Evolutionary conservation across 129 eudicot genomes (phyloP).

Genomic region (Glebionis coronaria): DNA sequence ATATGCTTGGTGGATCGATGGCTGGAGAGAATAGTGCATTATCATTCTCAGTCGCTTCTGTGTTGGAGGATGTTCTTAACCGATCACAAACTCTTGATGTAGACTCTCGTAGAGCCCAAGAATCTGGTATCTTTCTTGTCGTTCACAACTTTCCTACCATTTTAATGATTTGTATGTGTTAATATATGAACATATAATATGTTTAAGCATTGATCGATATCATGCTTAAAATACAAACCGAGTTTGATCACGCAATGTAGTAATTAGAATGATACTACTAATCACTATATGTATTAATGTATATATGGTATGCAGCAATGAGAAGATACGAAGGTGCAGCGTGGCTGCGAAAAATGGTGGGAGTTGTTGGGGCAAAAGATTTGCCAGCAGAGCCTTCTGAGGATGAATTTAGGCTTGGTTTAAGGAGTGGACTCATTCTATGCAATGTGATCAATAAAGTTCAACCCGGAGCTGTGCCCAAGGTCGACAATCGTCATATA

Average conservation of each 20-base stretch:
- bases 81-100: slow-evolving; percentile 70
- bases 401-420: slow-evolving; percentile 84
- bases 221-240: too few relatives aligned
- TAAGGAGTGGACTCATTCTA: slow-evolving; percentile 86
- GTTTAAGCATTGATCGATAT: neutral
- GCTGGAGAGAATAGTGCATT: slow-evolving; percentile 46
- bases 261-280: too few relatives aligned
- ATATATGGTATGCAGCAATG: slow-evolving; percentile 38
- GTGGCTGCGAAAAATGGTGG: slow-evolving; percentile 87
- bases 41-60: slow-evolving; percentile 75
- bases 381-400: slow-evolving; percentile 98
- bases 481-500: slow-evolving; percentile 36
- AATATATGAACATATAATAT: neutral
- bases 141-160: neutral
- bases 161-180: neutral
- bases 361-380: slow-evolving; percentile 89
- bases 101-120: slow-evolving; percentile 88
- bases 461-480: slow-evolving; percentile 83
- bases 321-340: slow-evolving; percentile 91
- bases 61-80: slow-evolving; percentile 78
- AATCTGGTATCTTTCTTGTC: slow-evolving; percentile 53
- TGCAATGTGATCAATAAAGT: slow-evolving; percentile 79
- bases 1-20: slow-evolving; percentile 41
- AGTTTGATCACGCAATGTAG: too few relatives aligned
- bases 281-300: neutral